A percentile compares a stretch with the other conserved stretches of the same genome.
These are phyloP conservation scores for Escovopsis weberi DNA, from an alignment of 2,329 filamentous ascomycete genomes.

Conservation along the genomic window DNA sequence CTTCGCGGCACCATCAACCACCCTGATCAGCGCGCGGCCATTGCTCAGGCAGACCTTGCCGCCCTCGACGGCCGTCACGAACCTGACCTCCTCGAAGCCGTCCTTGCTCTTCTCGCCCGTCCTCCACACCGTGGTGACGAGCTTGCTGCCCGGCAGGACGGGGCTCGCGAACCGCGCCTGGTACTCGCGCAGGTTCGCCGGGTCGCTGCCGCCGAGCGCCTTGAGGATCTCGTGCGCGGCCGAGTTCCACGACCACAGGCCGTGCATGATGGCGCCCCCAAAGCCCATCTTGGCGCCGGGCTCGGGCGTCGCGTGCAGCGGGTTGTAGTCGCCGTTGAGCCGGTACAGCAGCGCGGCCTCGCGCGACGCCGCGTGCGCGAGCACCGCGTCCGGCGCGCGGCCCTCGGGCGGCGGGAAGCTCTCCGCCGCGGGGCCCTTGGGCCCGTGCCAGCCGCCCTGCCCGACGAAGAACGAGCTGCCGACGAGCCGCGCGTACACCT, in stretches of 20 bases:
- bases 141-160: slow-evolving; percentile 69
- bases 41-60: slow-evolving; percentile 82
- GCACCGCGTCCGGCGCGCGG: slow-evolving; percentile 57
- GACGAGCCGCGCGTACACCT: slow-evolving; percentile 56
- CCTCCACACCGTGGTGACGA: slow-evolving; percentile 70
- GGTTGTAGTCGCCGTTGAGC: slow-evolving; percentile 90
- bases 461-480: slow-evolving; percentile 67
- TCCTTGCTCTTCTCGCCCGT: slow-evolving; percentile 46
- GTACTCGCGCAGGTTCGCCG: slow-evolving; percentile 73
- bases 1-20: slow-evolving; percentile 32
- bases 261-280: slow-evolving; percentile 77
- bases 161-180: slow-evolving; percentile 78
- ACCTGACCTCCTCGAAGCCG: slow-evolving; percentile 69
- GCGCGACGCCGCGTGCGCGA: slow-evolving; percentile 53
- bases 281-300: slow-evolving; percentile 84
- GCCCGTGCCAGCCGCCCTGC: slow-evolving; percentile 73
- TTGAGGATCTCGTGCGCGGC: slow-evolving; percentile 60
- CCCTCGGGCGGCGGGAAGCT: slow-evolving; percentile 66
- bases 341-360: slow-evolving; percentile 68
- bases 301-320: slow-evolving; percentile 74
- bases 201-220: slow-evolving; percentile 59
- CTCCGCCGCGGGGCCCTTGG: slow-evolving; percentile 69
- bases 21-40: slow-evolving; percentile 64
- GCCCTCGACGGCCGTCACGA: slow-evolving; percentile 61
- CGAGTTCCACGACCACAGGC: slow-evolving; percentile 76